These are phyloP conservation scores for Rubia tinctorum DNA, from an alignment of 305 asterid species.

Conservation along the genomic window DNA sequence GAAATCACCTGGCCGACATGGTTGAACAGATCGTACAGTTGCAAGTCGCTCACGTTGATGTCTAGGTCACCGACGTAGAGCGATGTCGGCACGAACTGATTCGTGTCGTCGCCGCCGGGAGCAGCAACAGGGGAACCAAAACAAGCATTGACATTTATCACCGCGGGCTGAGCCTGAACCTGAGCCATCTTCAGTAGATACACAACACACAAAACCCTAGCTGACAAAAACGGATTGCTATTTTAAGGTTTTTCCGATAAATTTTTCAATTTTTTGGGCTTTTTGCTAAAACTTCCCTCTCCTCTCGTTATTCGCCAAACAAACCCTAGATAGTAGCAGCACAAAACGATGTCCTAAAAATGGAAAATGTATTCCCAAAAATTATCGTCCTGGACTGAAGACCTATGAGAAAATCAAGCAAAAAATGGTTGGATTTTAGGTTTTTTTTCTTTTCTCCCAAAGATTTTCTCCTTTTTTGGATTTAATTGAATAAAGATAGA, in stretches of 20 bases:
- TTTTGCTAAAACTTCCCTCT: slow-evolving; percentile 74
- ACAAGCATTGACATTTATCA: slow-evolving; percentile 23
- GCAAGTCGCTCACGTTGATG: slow-evolving; percentile 80
- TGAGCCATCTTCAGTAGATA: slow-evolving; percentile 59
- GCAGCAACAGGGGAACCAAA: neutral
- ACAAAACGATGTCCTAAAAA: slow-evolving; percentile 12
- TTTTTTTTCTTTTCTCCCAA: slow-evolving; percentile 31
- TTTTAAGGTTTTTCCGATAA: neutral
- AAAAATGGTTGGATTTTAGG: slow-evolving; percentile 10
- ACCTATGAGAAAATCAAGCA: slow-evolving; percentile 16
- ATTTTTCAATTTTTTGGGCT: slow-evolving; percentile 31
- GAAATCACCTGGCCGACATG: slow-evolving; percentile 91
- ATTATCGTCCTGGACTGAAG: slow-evolving; percentile 5
- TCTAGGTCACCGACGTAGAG: slow-evolving; percentile 97
- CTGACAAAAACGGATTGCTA: neutral
- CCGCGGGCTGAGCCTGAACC: slow-evolving; percentile 74
- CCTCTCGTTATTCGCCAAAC: slow-evolving; percentile 70
- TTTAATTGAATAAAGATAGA: slow-evolving; percentile 21
- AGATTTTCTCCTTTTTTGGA: slow-evolving; percentile 22
- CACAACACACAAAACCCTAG: slow-evolving; percentile 20
- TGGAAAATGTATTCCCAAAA: slow-evolving; percentile 8
- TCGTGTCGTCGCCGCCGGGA: slow-evolving; percentile 14
- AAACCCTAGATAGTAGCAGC: slow-evolving; percentile 24
- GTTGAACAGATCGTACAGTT: slow-evolving; percentile 79
- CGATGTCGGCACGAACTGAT: slow-evolving; percentile 68